Evolutionary conservation across 768 basidiomycete genomes (phyloP).

Genomic region (Leccinum sublutescens): DNA sequence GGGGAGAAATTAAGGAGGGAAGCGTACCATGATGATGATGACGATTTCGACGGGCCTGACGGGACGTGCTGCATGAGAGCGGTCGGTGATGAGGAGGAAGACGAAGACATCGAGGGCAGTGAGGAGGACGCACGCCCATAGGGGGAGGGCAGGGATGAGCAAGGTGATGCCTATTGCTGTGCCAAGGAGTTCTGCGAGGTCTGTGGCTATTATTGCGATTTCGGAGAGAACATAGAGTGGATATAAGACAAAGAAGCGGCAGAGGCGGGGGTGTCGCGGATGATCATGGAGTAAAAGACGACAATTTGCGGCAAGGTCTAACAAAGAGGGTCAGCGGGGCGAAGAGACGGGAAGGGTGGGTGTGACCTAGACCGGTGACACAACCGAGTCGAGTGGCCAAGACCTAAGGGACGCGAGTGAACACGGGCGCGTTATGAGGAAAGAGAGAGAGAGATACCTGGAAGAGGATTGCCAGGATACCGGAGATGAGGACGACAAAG

Average conservation of each 20-base stretch:
- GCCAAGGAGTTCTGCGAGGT: conserved; percentile 60
- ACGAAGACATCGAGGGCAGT: conserved; percentile 50
- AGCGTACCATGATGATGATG: conserved; percentile 34
- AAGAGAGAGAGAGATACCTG: conserved; percentile 25
- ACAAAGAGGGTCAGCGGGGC: background rate
- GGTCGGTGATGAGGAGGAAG: conserved; percentile 42
- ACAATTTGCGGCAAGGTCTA: conserved; percentile 49
- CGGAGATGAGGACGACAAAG: conserved; percentile 46
- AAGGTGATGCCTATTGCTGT: conserved; percentile 58
- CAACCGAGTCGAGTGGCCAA: conserved; percentile 44
- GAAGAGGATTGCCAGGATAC: conserved; percentile 43
- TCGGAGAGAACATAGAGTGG: conserved; percentile 46
- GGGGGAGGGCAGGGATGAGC: conserved; percentile 47
- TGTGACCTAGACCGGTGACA: conserved; percentile 26
- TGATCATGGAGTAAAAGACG: conserved; percentile 47
- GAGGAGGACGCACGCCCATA: conserved; percentile 48
- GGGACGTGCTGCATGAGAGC: conserved; percentile 30
- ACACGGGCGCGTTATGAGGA: background rate
- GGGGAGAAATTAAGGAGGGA: background rate
- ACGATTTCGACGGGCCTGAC: conserved; percentile 40
- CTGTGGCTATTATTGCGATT: conserved; percentile 54
- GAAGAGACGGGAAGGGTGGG: background rate
- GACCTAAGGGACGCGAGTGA: conserved; percentile 18
- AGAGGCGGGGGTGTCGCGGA: conserved; percentile 36
- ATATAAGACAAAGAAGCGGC: conserved; percentile 42